Percentiles rank a stretch among this genome's conserved stretches.
These are phyloP conservation scores for Chrysosporium keratinophilum DNA, from an alignment of 2,329 filamentous ascomycete genomes.

Conservation along the genomic window DNA sequence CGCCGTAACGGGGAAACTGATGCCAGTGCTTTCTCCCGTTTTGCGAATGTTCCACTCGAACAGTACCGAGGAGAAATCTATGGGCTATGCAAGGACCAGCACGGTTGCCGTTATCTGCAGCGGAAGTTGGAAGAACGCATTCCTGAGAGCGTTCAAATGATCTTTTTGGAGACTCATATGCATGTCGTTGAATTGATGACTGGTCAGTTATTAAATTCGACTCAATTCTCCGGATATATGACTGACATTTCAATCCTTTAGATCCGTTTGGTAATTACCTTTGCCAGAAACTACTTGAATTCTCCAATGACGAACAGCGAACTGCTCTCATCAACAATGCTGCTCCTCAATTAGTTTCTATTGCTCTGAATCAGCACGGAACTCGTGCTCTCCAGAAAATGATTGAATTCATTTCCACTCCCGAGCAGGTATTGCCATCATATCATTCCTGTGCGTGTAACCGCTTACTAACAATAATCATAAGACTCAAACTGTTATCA, in stretches of 20 bases:
- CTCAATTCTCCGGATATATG: neutral
- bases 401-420: slow-evolving; percentile 90
- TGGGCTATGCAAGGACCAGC: slow-evolving; percentile 89
- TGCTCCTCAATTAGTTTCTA: slow-evolving; percentile 74
- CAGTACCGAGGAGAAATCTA: slow-evolving; percentile 76
- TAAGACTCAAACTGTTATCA: slow-evolving; percentile 68
- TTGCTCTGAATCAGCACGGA: slow-evolving; percentile 93
- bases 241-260: slow-evolving; percentile 23
- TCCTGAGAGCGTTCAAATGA: slow-evolving; percentile 74
- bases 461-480: slow-evolving; percentile 15
- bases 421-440: slow-evolving; percentile 50
- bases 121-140: slow-evolving; percentile 91
- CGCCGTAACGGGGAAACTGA: slow-evolving; percentile 44
- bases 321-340: slow-evolving; percentile 88
- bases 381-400: slow-evolving; percentile 97
- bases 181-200: slow-evolving; percentile 98
- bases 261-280: slow-evolving; percentile 99
- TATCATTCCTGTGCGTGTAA: neutral
- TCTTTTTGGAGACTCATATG: slow-evolving; percentile 85
- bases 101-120: slow-evolving; percentile 92
- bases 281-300: slow-evolving; percentile 95
- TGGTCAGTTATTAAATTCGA: slow-evolving; percentile 29
- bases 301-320: slow-evolving; percentile 87
- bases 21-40: slow-evolving; percentile 58
- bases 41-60: slow-evolving; percentile 72